Conservation (phyloP, 257 asterid species). For the Ajuga chamaepitys region DNA sequence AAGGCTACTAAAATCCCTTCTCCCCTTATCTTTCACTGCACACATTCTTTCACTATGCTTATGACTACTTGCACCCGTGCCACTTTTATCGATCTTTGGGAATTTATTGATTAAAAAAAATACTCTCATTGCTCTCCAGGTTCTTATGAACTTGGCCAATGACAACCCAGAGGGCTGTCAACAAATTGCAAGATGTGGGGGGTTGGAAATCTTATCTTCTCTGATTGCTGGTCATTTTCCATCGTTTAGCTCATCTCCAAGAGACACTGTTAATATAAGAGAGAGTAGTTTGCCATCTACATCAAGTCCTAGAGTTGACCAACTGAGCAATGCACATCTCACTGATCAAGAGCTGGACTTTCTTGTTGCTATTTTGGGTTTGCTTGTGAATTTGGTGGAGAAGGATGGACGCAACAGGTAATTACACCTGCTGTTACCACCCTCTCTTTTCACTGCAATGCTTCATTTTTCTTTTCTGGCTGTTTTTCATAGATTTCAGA, state of each 20-base stretch:
- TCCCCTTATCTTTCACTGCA: neutral
- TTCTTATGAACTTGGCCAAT: constrained; percentile 70
- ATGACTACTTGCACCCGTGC: neutral
- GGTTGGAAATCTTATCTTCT: constrained; percentile 59
- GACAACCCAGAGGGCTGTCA: constrained; percentile 68
- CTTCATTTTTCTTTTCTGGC: neutral
- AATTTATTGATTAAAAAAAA: neutral
- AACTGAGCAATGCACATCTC: constrained; percentile 29
- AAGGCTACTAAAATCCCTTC: neutral
- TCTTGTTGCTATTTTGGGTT: constrained; percentile 80
- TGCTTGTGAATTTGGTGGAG: constrained; percentile 82
- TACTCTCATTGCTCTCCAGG: constrained; percentile 37
- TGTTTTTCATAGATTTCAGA: neutral
- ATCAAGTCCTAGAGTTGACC: constrained; percentile 27
- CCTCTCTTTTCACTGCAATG: neutral
- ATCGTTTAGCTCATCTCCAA: constrained; percentile 29
- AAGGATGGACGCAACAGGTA: constrained; percentile 66
- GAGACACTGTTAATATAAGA: constrained; percentile 15
- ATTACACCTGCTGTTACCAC: neutral
- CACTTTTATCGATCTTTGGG: neutral
- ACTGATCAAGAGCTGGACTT: constrained; percentile 69
- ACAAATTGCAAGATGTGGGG: constrained; percentile 65
- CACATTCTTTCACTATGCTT: neutral
- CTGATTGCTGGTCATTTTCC: constrained; percentile 63
- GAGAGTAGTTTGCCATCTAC: constrained; percentile 23